Base-by-base conservation (phyloP, 345 rosid genomes). In the Toxicodendron radicans region DNA sequence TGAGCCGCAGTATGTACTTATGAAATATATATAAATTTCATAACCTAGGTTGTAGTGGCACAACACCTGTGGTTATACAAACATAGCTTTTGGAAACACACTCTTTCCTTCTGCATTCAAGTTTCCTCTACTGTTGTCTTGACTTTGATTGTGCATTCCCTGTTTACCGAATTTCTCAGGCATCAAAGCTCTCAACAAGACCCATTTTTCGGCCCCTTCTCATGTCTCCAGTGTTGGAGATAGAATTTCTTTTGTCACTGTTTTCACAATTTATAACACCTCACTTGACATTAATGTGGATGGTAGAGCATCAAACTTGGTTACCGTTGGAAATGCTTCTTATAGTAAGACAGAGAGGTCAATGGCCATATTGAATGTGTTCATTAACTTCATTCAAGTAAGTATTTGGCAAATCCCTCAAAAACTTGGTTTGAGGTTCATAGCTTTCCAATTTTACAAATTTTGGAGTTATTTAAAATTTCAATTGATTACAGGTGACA, bases 311-410 rank as follows among this genome's bases (percentile, higher is more conserved):
- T 76, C 89, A 6, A 78, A 72, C 74, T 45, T 74, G 85, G 86
- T 90, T 69, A 81, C 88, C 35, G 91, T 91, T 71, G 98, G 95
- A 79, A 91, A 86, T 83, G 86, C 83, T 73, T 88, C 89, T 0
- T 93, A 87, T 64, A 87, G 75, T 67, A 93, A 90, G 83, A 73
- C 84, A 54, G 90, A 86, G 85, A 84, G 93, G 75, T 84, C 97
- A 58, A 79, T 91, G 84, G 91, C 94, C 5, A 71, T 91, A 79
- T 65, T 93, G 82, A 83, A 91, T 54, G 88, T 85, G 49, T 95
- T 89, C 77, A 52, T 91, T 64, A 78, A 79, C 76, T 95, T 89
- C 79, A 91, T 93, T 79, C 84, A 90, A 94, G 99, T 93, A 77
- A 61, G 27, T 46, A 6, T 63, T 69, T 11, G 8, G 48, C 33